Base-by-base conservation (phyloP, 2,329 filamentous ascomycete genomes). In the Westerdykella ornata region DNA sequence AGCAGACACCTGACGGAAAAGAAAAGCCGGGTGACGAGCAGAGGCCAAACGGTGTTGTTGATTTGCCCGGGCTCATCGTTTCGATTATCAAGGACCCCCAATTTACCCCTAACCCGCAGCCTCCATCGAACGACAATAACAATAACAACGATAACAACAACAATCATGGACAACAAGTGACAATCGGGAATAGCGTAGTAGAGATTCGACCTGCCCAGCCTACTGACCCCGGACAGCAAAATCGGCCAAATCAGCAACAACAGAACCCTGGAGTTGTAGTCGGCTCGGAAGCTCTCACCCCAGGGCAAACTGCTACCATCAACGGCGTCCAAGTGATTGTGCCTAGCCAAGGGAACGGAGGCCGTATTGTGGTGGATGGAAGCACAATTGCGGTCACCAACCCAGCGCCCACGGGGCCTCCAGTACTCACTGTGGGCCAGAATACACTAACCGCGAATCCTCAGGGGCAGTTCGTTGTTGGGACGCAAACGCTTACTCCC, bases 391-490 rank as follows among this genome's bases (percentile, higher is more conserved):
- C 39, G 7, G 37, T 57, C 17, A 8, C 12, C 7, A 50, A 51
- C 28, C 46, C 51, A 30, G 38, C 17, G 11, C 46, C 51, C n/a
- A 50, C 49, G 8, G 38, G 30, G 2, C 49, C 58, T 9, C 45
- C 58, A 6, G 44, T 61, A 9, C 44, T 65, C 15, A 58, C 53
- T 3, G 41, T 62, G 3, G 59, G 57, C 13, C 43, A 50, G 2
- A 50, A 46, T 7, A 52, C 48, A 12, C 40, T 66, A 26, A 59
- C 61, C 1, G 56, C 64, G 14, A 62, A 63, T 16, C 41, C 60
- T 7, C 49, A 54, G 20, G 57, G 62, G 13, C 48, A 61, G 28
- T 64, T 63, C 30, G 41, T 63, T 5, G 42, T 68, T n/a, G 63
- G 56, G 12, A 51, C 57, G 5, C 39, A 63, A 33, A 65, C 57